These are phyloP conservation scores for Hypoxylon sp. DNA, from an alignment of 2,329 filamentous ascomycete species.

Conservation along the genomic window DNA sequence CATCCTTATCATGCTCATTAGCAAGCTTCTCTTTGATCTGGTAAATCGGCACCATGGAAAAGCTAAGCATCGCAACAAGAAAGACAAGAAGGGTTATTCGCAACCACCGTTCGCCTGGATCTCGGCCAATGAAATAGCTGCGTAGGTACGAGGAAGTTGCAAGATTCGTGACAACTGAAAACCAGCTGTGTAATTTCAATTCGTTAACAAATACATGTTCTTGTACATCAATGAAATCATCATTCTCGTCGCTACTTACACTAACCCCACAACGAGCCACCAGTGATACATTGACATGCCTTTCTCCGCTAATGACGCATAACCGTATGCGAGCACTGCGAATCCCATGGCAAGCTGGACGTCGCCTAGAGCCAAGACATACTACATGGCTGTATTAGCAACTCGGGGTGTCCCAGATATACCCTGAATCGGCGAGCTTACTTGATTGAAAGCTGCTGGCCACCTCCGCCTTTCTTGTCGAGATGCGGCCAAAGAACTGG, in stretches of 20 bases:
- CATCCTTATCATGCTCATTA: slow-evolving; percentile 35
- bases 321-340: slow-evolving; percentile 47
- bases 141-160: slow-evolving; percentile 46
- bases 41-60: slow-evolving; percentile 49
- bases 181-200: slow-evolving; percentile 41
- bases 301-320: slow-evolving; percentile 39
- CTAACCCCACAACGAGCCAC: slow-evolving; percentile 49
- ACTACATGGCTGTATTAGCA: slow-evolving; percentile 39
- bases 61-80: slow-evolving; percentile 42
- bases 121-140: slow-evolving; percentile 40
- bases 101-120: slow-evolving; percentile 45
- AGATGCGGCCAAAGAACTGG: slow-evolving; percentile 26
- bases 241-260: slow-evolving; percentile 36
- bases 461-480: slow-evolving; percentile 27
- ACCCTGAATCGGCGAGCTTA: slow-evolving; percentile 24
- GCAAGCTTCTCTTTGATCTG: slow-evolving; percentile 44
- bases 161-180: slow-evolving; percentile 49
- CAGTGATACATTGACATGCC: slow-evolving; percentile 49
- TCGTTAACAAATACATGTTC: slow-evolving; percentile 19
- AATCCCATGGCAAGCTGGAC: slow-evolving; percentile 49
- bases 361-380: slow-evolving; percentile 46
- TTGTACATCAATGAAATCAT: slow-evolving; percentile 6
- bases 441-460: slow-evolving; percentile 44
- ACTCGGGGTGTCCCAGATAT: background rate
- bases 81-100: slow-evolving; percentile 43